Evolutionary conservation across 164 flowering plant species (phyloP).

Genomic region (Aristolochia fimbriata): DNA sequence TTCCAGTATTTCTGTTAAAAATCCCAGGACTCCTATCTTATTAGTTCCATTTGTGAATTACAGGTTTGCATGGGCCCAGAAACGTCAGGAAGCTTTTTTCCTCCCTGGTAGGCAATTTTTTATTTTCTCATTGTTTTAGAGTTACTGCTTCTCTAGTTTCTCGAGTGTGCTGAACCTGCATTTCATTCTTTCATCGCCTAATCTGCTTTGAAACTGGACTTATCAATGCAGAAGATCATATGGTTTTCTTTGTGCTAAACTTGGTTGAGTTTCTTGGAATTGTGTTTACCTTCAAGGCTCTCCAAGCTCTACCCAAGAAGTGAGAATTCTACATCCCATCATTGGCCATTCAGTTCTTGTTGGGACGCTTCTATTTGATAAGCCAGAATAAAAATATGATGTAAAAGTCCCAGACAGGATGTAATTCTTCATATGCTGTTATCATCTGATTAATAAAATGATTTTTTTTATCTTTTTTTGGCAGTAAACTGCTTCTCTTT

Average conservation of each 20-base stretch:
- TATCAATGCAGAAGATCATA: slow-evolving; percentile 13
- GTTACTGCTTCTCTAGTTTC: slow-evolving; percentile 17
- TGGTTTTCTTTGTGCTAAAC: slow-evolving; percentile 13
- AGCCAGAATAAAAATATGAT: too few relatives aligned
- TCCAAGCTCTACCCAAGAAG: slow-evolving; percentile 2
- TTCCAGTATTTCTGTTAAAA: too few relatives aligned
- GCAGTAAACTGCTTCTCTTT: too few relatives aligned
- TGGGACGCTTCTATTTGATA: too few relatives aligned
- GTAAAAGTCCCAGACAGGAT: too few relatives aligned
- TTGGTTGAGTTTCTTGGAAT: slow-evolving; percentile 6
- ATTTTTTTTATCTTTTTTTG: too few relatives aligned
- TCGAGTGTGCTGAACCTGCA: not conserved
- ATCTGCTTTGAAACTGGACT: too few relatives aligned
- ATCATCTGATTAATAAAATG: too few relatives aligned
- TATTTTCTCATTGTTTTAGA: not conserved
- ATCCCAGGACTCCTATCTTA: too few relatives aligned
- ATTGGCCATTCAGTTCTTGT: too few relatives aligned
- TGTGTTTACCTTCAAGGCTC: slow-evolving; percentile 13
- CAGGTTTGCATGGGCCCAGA: slow-evolving; percentile 65
- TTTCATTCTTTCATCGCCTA: not conserved
- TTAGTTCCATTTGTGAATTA: not conserved
- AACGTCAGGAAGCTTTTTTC: slow-evolving; percentile 38
- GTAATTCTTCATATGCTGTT: too few relatives aligned
- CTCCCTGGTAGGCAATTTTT: slow-evolving; percentile 42
- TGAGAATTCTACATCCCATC: too few relatives aligned